These are phyloP conservation scores for Epithemia pelagica DNA, from an alignment of 108 stramenopile species.

Conservation along the genomic window DNA sequence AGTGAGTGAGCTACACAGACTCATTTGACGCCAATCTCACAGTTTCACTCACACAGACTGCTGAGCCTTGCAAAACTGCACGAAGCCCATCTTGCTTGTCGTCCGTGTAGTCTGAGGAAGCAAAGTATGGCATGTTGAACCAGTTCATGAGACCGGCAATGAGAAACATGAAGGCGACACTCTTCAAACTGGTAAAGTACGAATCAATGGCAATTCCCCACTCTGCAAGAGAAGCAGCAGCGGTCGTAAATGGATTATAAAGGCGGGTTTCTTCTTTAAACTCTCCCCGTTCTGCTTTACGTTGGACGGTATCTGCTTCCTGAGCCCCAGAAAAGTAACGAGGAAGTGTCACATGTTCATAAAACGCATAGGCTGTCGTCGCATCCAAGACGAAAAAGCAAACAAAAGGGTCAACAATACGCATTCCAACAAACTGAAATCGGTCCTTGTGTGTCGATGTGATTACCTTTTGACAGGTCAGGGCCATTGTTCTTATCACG, in stretches of 20 bases:
- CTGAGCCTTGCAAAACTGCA: background rate
- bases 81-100: background rate
- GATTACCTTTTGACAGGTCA: constrained; percentile 7
- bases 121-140: background rate
- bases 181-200: constrained; percentile 47
- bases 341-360: constrained; percentile 68
- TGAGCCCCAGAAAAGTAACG: constrained; percentile 29
- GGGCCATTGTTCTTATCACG: constrained; percentile 28
- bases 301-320: constrained; percentile 17
- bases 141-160: constrained; percentile 59
- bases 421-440: background rate
- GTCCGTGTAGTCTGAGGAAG: background rate
- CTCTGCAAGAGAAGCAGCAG: constrained; percentile 37
- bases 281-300: constrained; percentile 60
- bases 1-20: background rate
- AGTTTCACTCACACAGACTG: background rate
- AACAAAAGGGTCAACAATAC: background rate
- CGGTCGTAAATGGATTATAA: constrained; percentile 34
- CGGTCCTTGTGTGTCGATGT: constrained; percentile 36
- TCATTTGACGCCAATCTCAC: background rate
- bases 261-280: constrained; percentile 35
- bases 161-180: constrained; percentile 50
- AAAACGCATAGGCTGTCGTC: constrained; percentile 65
- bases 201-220: constrained; percentile 20
- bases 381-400: too few species aligned